Evolutionary conservation across 2,329 filamentous ascomycete genomes (phyloP), one percentile per base, ranked within the genome.

Genomic region (Pseudogymnoascus pannorum): DNA sequence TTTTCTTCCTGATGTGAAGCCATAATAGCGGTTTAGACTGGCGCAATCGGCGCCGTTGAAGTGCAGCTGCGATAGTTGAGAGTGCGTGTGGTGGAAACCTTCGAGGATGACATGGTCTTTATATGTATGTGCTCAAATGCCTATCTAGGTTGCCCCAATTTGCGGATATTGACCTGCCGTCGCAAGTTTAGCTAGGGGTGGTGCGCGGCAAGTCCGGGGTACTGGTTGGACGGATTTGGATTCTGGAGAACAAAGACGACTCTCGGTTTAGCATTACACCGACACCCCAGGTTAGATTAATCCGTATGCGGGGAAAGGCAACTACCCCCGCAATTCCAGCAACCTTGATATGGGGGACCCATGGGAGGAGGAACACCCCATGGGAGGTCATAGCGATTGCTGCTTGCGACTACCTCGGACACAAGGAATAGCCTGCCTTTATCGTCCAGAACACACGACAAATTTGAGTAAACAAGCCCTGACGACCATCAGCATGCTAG

Each of bases 1-100:
- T 35, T 51, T 5, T 60, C 59, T 33, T 60, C 59, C 36, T 35
- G 26, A 12, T 60, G 44, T 24, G 44, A 54, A 54, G 44, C 18
- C 48, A 54, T 54, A 3, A 16, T 54, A 26, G 26, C 48, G 26
- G 9, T 31, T 54, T 54, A 33, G n/a, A 54, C 48, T 54, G 48
- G 48, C 48, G 26, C 48, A 54, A 54, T 31, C 9, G 26, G 16
- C 48, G 11, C 48, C 26, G 48, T n/a, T 31, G 26, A 7, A 18
- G 16, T 54, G 26, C n/a, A 54, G 48, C 24, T 31, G 16, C 26
- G 48, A 33, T n/a, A 18, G 26, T 31, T 54, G 26, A 31, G 16
- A 29, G n/a, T 54, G 48, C 5, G 11, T 14, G 9, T 12, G n/a
- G n/a, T 3, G 3, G 20, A 31, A 31, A 2, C 14, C 24, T 31